phyloP scores from a whole-genome alignment of 192 early-diverging fungal genomes.

The Backusella sp. region DNA sequence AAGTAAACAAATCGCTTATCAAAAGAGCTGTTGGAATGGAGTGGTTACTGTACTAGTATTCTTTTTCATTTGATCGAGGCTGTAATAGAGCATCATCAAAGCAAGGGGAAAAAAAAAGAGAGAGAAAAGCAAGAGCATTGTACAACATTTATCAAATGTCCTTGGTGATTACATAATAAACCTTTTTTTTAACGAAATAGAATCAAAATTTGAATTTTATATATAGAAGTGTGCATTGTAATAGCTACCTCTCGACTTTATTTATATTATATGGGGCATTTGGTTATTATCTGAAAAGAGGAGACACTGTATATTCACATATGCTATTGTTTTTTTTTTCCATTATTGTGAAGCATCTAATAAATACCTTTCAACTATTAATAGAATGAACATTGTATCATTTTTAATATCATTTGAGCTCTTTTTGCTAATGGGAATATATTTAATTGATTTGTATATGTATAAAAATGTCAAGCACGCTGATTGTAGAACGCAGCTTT shows the following conservation, averaged over 20 bases:
- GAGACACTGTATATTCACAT: neutral
- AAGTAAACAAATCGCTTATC: neutral
- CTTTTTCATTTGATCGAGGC: too few species aligned
- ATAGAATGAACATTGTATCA: conserved; percentile 54
- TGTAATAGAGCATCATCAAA: too few species aligned
- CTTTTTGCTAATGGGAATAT: neutral
- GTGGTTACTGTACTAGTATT: too few species aligned
- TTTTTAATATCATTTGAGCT: conserved; percentile 60
- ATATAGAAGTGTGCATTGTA: too few species aligned
- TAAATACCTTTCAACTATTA: conserved; percentile 62
- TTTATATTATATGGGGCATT: conserved; percentile 54
- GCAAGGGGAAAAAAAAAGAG: too few species aligned
- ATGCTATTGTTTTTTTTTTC: neutral
- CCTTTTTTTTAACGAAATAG: too few species aligned
- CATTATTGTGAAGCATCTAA: conserved; percentile 66
- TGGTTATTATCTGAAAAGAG: conserved; percentile 11
- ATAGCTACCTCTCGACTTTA: conserved; percentile 31
- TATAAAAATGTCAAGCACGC: conserved; percentile 47
- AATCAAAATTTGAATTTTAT: too few species aligned
- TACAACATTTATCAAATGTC: too few species aligned
- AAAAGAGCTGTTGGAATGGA: neutral
- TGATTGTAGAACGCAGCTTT: conserved; percentile 68
- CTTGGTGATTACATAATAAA: too few species aligned
- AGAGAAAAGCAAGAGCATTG: too few species aligned
- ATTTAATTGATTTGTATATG: neutral